Evolutionary conservation across 306 rosid species (phyloP), one percentile per base, ranked within the genome.

Genomic region (Casuarina equisetifolia): DNA sequence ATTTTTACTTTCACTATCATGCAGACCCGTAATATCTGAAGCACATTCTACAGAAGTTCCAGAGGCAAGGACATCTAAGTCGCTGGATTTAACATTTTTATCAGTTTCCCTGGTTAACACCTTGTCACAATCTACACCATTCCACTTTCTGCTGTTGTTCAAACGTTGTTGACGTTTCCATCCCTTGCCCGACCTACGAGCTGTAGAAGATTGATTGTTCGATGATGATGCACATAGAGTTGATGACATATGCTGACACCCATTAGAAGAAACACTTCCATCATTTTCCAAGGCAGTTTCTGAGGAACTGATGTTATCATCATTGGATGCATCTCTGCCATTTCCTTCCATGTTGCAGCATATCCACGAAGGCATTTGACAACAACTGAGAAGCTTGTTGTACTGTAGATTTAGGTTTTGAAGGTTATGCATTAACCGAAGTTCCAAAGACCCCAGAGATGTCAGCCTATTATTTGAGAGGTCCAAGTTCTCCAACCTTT

Each of bases 81-180:
- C 84, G 78, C 74, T 87, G 8, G 83, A 83, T 84, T 86, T 88
- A 45, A 79, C 73, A 64, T 83, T 85, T 84, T 58, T 84, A 64
- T 86, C 86, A 32, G 84, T 86, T 84, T 83, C 85, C 79, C 81
- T n/a, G 44, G 82, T 76, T 78, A 81, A 80, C 84, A 81, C 70
- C 70, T 88, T 89, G 44, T 85, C 77, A 74, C 82, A 89, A 84
- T 89, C 92, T 42, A 88, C 50, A 74, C 89, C 88, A 84, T 90
- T 96, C 94, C 94, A 91, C 86, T 90, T 96, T 84, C 97, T 92
- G 78, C 97, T 96, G 83, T 72, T 96, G 82, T 91, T 96, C 85
- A 96, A 86, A 76, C 98, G 85, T 74, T 93, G 98, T 78, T 91
- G 82, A 40, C 97, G 84, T 81, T 90, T 92, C 99, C 98, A 90